phyloP scores from a whole-genome alignment of 2,329 filamentous ascomycete genomes.

The Leptographium galeiforme region DNA sequence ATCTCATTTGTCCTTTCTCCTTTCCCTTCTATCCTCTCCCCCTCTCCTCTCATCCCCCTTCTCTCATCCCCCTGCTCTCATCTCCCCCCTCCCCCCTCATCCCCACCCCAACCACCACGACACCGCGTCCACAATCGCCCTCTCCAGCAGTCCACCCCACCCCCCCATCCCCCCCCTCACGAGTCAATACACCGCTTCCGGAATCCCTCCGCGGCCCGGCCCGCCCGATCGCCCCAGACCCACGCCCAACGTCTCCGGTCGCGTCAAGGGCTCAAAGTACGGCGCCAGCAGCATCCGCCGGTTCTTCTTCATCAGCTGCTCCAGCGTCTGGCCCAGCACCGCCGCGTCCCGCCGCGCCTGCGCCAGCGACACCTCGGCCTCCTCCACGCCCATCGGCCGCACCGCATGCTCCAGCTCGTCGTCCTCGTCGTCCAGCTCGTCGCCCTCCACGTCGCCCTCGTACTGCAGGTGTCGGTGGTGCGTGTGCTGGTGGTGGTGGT shows the following conservation, averaged over 20 bases:
- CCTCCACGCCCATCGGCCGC: constrained; percentile 46
- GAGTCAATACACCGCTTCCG: not conserved
- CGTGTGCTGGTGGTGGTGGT: not conserved
- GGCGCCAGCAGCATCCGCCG: constrained; percentile 30
- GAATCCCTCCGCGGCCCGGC: not conserved
- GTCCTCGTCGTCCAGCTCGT: constrained; percentile 11
- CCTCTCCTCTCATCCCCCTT: not conserved
- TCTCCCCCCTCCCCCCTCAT: not conserved
- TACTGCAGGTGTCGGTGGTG: not conserved
- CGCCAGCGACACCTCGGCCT: constrained; percentile 43
- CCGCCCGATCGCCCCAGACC: not conserved
- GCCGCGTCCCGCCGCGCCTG: constrained; percentile 46
- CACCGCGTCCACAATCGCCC: too few relatives aligned
- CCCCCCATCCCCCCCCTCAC: not conserved
- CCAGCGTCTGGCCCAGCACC: constrained; percentile 34
- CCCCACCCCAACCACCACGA: too few relatives aligned
- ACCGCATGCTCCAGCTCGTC: constrained; percentile 19
- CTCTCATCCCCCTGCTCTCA: not conserved
- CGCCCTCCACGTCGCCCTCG: constrained; percentile 3
- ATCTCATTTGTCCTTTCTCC: not conserved
- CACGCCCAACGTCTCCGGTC: not conserved
- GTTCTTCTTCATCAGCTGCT: constrained; percentile 47
- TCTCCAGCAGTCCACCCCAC: too few relatives aligned
- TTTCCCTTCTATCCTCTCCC: not conserved
- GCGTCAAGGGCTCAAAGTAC: not conserved